phyloP scores from a whole-genome alignment of 1,284 basidiomycete species.

The Termitomyces sp. region DNA sequence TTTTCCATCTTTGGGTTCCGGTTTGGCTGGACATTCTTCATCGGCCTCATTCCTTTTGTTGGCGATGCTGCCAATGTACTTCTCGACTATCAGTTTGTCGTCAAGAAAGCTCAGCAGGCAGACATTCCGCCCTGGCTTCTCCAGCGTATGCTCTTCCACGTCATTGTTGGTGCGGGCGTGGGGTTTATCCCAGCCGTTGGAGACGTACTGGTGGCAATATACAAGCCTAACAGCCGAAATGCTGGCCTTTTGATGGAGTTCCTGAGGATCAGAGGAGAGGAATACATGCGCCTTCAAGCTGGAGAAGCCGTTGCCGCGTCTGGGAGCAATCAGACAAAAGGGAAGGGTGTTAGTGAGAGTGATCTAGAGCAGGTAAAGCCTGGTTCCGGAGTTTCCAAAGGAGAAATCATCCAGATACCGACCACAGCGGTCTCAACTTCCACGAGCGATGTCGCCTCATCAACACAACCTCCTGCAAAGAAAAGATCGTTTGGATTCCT shows the following conservation, averaged over 20 bases:
- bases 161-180: slow-evolving; percentile 64
- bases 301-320: slow-evolving; percentile 20
- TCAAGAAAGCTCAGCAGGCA: slow-evolving; percentile 72
- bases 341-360: slow-evolving; percentile 24
- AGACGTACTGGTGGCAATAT: slow-evolving; percentile 70
- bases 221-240: slow-evolving; percentile 89
- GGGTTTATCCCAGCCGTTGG: slow-evolving; percentile 80
- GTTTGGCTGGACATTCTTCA: slow-evolving; percentile 85
- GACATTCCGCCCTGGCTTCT: slow-evolving; percentile 71
- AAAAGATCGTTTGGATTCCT: slow-evolving; percentile 14
- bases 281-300: slow-evolving; percentile 48
- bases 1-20: slow-evolving; percentile 79
- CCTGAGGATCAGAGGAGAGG: slow-evolving; percentile 61
- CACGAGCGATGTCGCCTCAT: slow-evolving; percentile 15
- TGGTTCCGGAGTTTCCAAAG: slow-evolving; percentile 40
- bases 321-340: slow-evolving; percentile 19
- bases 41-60: slow-evolving; percentile 71
- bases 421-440: background rate
- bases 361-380: slow-evolving; percentile 47
- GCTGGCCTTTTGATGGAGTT: slow-evolving; percentile 73
- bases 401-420: slow-evolving; percentile 24
- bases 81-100: slow-evolving; percentile 76
- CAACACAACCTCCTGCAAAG: background rate
- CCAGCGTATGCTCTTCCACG: slow-evolving; percentile 76
- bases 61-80: slow-evolving; percentile 63